These are phyloP conservation scores for Trichoderma simmonsii DNA, from an alignment of 2,329 filamentous ascomycete species.

Conservation along the genomic window DNA sequence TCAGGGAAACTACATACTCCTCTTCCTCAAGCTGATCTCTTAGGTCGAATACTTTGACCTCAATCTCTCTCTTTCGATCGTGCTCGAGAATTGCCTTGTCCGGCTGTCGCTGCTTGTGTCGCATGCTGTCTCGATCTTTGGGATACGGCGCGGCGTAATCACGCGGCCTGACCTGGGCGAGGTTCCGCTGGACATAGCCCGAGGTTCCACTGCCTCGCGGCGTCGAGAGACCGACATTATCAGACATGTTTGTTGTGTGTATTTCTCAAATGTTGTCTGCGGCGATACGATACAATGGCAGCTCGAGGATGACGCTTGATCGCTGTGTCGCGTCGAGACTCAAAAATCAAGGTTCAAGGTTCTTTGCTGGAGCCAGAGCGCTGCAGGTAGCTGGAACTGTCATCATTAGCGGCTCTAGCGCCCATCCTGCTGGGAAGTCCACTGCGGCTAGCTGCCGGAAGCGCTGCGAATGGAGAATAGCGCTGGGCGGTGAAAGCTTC, in stretches of 20 bases:
- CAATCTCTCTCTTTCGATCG: slow-evolving; percentile 84
- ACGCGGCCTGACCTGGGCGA: slow-evolving; percentile 81
- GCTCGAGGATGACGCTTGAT: background rate
- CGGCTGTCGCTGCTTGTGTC: slow-evolving; percentile 76
- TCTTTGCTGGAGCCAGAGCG: background rate
- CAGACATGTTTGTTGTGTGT: slow-evolving; percentile 64
- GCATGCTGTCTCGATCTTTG: slow-evolving; percentile 63
- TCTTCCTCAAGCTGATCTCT: slow-evolving; percentile 90
- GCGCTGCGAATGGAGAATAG: background rate
- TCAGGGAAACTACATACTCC: slow-evolving; percentile 48
- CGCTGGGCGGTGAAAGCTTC: background rate
- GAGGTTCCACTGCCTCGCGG: slow-evolving; percentile 94
- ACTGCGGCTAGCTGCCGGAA: background rate
- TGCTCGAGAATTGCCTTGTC: slow-evolving; percentile 93
- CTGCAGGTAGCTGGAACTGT: background rate
- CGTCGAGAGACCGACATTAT: slow-evolving; percentile 93
- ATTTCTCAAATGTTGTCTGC: background rate
- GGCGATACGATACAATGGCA: background rate
- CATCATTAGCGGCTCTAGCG: slow-evolving; percentile 5
- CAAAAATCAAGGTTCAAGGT: background rate
- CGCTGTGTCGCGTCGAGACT: background rate
- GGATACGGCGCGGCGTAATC: slow-evolving; percentile 77
- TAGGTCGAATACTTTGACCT: slow-evolving; percentile 90
- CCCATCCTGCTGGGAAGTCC: background rate
- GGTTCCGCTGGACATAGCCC: slow-evolving; percentile 95